phyloP scores from a whole-genome alignment of 225 moss, liverwort and hornwort genomes.

The Takakia lepidozioides region DNA sequence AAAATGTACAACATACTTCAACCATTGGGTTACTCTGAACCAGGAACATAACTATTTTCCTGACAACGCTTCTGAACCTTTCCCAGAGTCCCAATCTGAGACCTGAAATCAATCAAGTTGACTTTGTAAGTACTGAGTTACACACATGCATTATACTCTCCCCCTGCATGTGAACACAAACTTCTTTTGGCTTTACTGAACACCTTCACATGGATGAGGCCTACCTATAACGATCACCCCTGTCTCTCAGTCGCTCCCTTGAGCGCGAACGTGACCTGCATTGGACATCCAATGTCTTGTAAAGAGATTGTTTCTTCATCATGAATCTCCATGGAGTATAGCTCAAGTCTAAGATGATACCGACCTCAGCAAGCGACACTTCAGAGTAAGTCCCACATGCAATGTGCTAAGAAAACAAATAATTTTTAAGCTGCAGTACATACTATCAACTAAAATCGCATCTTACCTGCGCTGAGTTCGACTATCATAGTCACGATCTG shows the following conservation, averaged over 20 bases:
- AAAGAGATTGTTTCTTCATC: background rate
- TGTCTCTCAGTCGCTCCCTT: constrained; percentile 66
- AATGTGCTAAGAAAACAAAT: background rate
- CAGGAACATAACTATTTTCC: no score
- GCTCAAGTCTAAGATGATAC: background rate
- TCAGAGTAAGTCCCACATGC: background rate
- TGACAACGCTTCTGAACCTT: no score
- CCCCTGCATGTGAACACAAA: no score
- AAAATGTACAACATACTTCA: background rate
- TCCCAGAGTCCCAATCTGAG: no score
- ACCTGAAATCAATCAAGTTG: no score
- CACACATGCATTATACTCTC: no score
- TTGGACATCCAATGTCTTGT: constrained; percentile 1
- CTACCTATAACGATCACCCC: constrained; percentile 71
- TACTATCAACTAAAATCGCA: no score
- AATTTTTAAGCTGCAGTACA: background rate
- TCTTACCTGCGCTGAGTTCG: constrained; percentile 60
- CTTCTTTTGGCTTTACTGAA: no score
- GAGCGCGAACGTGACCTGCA: constrained; percentile 58
- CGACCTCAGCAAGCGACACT: background rate
- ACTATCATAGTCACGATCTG: constrained; percentile 63
- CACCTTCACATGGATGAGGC: background rate
- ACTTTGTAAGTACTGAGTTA: no score
- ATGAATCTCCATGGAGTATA: background rate
- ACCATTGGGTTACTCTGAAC: background rate